Percentiles rank a stretch among this genome's conserved stretches.
Evolutionary conservation across 306 rosid genomes (phyloP).

Genomic region (Inga oerstediana): DNA sequence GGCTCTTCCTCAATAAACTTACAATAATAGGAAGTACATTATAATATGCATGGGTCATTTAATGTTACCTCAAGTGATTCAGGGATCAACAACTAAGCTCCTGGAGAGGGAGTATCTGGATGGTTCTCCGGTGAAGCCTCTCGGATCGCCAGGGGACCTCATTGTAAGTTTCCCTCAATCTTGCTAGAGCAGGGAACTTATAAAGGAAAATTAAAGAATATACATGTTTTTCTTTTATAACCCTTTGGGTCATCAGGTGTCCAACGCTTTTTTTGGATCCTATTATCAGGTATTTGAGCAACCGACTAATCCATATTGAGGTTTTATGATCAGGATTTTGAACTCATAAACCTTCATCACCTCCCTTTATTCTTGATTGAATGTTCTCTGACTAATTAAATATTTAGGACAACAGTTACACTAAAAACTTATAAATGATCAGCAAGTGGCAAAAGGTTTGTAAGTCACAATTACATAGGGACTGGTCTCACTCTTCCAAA

Average conservation of each 20-base stretch:
- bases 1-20: too few relatives aligned
- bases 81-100: slow-evolving; percentile 31
- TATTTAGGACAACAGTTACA: not conserved
- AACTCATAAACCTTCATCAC: not conserved
- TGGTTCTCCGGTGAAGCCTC: slow-evolving; percentile 75
- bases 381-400: not conserved
- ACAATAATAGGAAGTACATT: too few relatives aligned
- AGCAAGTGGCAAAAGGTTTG: not conserved
- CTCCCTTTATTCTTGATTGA: not conserved
- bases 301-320: not conserved
- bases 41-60: not conserved
- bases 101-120: slow-evolving; percentile 48
- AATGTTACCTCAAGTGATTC: slow-evolving; percentile 1
- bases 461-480: not conserved
- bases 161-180: slow-evolving; percentile 62
- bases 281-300: not conserved
- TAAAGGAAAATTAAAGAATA: not conserved
- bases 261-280: not conserved
- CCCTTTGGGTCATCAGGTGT: too few relatives aligned
- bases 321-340: not conserved
- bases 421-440: not conserved
- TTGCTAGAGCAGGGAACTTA: slow-evolving; percentile 59
- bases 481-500: not conserved
- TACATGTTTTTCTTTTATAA: too few relatives aligned
- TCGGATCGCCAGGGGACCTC: slow-evolving; percentile 53